These are phyloP conservation scores for Vaucheria bursata DNA, from an alignment of 352 stramenopile species.

Conservation along the genomic window DNA sequence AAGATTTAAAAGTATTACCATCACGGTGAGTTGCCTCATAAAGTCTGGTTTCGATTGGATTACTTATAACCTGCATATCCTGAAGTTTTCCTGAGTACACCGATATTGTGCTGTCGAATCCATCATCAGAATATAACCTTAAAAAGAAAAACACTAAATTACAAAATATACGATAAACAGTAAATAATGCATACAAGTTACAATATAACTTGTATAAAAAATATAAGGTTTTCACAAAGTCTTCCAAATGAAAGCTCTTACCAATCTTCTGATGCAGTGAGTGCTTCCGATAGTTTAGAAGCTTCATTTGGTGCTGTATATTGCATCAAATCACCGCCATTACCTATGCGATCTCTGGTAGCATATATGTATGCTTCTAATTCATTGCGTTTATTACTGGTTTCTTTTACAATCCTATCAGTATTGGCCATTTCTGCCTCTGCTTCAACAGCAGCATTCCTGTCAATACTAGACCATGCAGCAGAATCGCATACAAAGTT, in stretches of 20 bases:
- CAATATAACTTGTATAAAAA: no score
- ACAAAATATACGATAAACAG: no score
- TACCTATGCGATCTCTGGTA: constrained; percentile 89
- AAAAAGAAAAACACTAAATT: no score
- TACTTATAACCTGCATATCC: constrained; percentile 79
- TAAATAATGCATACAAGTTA: no score
- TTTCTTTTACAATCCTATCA: constrained; percentile 78
- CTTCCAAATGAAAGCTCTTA: no score
- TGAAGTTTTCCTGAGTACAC: constrained; percentile 89
- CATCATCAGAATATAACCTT: constrained; percentile 95
- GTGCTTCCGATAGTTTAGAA: constrained; percentile 66
- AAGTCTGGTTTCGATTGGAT: constrained; percentile 82
- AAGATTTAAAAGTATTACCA: background rate
- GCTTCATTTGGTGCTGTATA: constrained; percentile 80
- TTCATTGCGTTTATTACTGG: constrained; percentile 96
- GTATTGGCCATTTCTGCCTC: constrained; percentile 81
- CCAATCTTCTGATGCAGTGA: constrained; percentile 90
- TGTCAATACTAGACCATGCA: background rate
- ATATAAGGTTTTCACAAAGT: no score
- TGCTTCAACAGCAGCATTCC: constrained; percentile 61
- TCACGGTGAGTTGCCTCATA: constrained; percentile 68
- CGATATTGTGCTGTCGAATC: constrained; percentile 94
- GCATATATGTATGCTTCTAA: constrained; percentile 99
- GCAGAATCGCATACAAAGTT: background rate
- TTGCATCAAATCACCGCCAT: constrained; percentile 55